Conservation (phyloP, 2,329 filamentous ascomycete species). For the Talaromyces sp. region DNA sequence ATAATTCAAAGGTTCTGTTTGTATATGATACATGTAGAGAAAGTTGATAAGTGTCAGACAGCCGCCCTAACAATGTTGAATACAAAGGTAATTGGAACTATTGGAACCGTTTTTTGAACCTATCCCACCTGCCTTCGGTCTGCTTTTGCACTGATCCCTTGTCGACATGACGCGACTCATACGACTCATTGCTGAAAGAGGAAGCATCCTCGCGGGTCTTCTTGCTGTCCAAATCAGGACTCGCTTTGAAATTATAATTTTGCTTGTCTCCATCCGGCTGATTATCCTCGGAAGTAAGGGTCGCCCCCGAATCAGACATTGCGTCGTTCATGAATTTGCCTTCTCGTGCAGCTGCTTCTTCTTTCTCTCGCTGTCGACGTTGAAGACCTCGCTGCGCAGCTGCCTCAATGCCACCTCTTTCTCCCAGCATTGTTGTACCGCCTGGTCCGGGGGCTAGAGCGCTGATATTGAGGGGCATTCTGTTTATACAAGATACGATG, state of each 20-base stretch:
- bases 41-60: no score
- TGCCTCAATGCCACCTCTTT: slow-evolving; percentile 7
- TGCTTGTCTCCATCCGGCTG: neutral
- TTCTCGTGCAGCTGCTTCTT: neutral
- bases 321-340: neutral
- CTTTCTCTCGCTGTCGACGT: neutral
- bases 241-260: no score
- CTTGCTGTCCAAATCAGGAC: neutral
- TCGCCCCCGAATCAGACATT: slow-evolving; percentile 4
- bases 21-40: neutral
- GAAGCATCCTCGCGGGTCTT: neutral
- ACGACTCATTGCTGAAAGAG: neutral
- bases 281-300: neutral
- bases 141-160: neutral
- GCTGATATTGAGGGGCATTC: slow-evolving; percentile 2
- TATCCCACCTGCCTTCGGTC: neutral
- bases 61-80: neutral
- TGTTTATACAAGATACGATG: neutral
- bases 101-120: neutral
- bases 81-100: neutral
- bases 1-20: neutral
- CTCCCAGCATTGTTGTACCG: slow-evolving; percentile 9
- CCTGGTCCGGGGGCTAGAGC: neutral
- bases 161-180: neutral
- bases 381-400: slow-evolving; percentile 3